Percentiles rank a stretch among this genome's conserved stretches.
These are phyloP conservation scores for Nakazawaea ishiwadae DNA, from an alignment of 805 yeast species.

Conservation along the genomic window DNA sequence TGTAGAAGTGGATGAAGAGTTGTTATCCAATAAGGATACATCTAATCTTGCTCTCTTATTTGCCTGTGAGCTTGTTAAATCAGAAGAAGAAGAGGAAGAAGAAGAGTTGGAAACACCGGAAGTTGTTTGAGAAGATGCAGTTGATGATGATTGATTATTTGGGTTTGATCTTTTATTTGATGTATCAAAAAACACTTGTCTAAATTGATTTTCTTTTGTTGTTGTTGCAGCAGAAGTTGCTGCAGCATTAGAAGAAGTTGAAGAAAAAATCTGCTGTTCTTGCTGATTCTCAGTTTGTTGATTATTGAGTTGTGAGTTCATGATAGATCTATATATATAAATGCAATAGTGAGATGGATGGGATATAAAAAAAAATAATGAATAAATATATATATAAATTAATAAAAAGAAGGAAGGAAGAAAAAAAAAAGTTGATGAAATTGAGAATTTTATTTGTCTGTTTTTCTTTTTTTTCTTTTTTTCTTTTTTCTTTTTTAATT, in stretches of 20 bases:
- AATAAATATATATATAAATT: background rate
- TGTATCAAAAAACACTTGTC: conserved; percentile 23
- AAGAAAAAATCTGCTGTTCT: conserved; percentile 26
- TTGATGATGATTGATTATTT: background rate
- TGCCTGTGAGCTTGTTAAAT: background rate
- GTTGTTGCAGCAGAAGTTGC: too few species aligned
- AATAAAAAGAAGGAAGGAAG: too few species aligned
- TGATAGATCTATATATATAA: background rate
- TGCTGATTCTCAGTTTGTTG: conserved; percentile 28
- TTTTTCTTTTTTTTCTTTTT: too few species aligned
- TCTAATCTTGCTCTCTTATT: conserved; percentile 9
- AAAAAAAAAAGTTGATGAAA: too few species aligned
- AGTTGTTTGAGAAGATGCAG: background rate
- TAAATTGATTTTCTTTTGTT: conserved; percentile 23
- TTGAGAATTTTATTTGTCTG: too few species aligned
- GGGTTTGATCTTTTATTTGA: conserved; percentile 12
- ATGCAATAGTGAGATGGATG: conserved; percentile 9
- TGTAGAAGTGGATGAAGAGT: background rate
- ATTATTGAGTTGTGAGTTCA: conserved; percentile 35
- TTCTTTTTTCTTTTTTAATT: too few species aligned
- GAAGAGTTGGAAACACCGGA: background rate
- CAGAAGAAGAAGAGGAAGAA: background rate
- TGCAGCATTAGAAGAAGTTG: background rate
- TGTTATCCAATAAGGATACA: background rate
- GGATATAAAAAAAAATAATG: background rate